Evolutionary conservation across 1,284 basidiomycete species (phyloP), one percentile per base, ranked within the genome.

Genomic region (Ustilago nuda): DNA sequence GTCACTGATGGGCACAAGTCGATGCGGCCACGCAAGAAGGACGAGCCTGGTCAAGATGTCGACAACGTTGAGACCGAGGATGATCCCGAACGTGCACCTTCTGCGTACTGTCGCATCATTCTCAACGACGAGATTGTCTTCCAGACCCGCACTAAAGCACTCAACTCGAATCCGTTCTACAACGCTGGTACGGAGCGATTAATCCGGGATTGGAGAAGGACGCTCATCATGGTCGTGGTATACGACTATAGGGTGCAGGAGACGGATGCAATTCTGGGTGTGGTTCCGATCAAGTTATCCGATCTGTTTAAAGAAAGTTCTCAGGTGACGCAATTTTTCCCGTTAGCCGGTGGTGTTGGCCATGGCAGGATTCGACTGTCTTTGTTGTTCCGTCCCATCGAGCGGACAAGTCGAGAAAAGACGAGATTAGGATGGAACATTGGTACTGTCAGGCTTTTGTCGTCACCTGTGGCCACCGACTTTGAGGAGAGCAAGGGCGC

Each of bases 171-270:
- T 46, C 88, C 87, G 3, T 88, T 88, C 75, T 87, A 86, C 80
- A 88, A 88, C 67, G 87, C 87, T 2, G 81, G 86, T n/a, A 86
- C 86, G 50, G 88, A 88, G 73, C 73, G 87, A 27, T 88, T 87
- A 60, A 75, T 88, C n/a, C 70, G 87, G 23, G 87, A 88, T 80
- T 88, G 87, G 87, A 82, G 83, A 9, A 76, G 84, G 36, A 86
- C 86, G n/a, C 83, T 84, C 55, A 77, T 88, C 56, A 82, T 85
- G 32, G 83, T 88, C 59, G 87, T 88, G 0, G 82, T 88, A 8
- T 73, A 86, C 51, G 87, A 88, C 63, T 86, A 30, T 12, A 48
- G 78, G 15, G 50, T 71, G 6, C 65, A 76, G 4, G 78, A 80
- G 53, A 59, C 61, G 3, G 78, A 80, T 45, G 60, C 77, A 1